A percentile compares a stretch with the other conserved stretches of the same genome.
phyloP scores from a whole-genome alignment of 2,329 filamentous ascomycete species.

The Mariannaea elegans region DNA sequence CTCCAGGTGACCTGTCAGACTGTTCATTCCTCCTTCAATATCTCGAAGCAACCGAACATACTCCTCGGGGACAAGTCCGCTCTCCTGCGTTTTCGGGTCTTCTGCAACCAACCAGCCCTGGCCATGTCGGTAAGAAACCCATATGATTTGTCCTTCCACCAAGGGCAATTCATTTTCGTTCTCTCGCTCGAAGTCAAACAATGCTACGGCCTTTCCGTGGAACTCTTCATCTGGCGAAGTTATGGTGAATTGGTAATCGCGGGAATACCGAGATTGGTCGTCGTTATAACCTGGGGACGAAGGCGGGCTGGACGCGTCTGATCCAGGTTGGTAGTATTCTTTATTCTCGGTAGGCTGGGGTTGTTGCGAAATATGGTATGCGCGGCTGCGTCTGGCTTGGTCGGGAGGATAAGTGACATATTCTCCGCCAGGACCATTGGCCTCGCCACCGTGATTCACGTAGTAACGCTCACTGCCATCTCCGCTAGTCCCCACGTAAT shows the following conservation, averaged over 20 bases:
- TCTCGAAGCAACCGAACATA: slow-evolving; percentile 93
- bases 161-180: slow-evolving; percentile 96
- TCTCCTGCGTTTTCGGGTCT: slow-evolving; percentile 93
- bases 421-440: slow-evolving; percentile 80
- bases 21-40: slow-evolving; percentile 88
- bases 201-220: slow-evolving; percentile 92
- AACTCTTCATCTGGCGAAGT: slow-evolving; percentile 97
- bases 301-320: slow-evolving; percentile 65
- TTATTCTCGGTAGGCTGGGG: slow-evolving; percentile 59
- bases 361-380: slow-evolving; percentile 53
- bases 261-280: slow-evolving; percentile 82
- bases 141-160: slow-evolving; percentile 93
- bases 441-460: slow-evolving; percentile 72
- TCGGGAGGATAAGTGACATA: slow-evolving; percentile 80
- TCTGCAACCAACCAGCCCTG: slow-evolving; percentile 98
- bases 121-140: slow-evolving; percentile 94
- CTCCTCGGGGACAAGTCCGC: slow-evolving; percentile 93
- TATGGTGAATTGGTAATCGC: slow-evolving; percentile 94
- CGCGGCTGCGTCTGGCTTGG: slow-evolving; percentile 66
- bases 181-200: slow-evolving; percentile 94
- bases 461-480: slow-evolving; percentile 82
- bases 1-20: slow-evolving; percentile 70
- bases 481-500: slow-evolving; percentile 70
- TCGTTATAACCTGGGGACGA: slow-evolving; percentile 67
- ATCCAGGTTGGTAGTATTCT: slow-evolving; percentile 61